These are phyloP conservation scores for Verbascum thapsus DNA, from an alignment of 257 asterid genomes.

Conservation along the genomic window DNA sequence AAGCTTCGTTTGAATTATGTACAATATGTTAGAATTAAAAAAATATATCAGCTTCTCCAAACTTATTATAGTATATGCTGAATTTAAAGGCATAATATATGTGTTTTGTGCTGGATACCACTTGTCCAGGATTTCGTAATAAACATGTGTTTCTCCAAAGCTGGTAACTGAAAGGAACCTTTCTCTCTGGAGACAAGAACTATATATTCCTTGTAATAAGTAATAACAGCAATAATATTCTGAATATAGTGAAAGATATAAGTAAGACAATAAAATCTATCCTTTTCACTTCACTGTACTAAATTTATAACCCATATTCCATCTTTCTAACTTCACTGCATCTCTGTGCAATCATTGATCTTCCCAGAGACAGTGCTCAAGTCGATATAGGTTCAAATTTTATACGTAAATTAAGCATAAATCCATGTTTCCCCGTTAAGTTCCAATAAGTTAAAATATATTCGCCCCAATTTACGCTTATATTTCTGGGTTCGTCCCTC, in stretches of 20 bases:
- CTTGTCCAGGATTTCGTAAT: too few species aligned
- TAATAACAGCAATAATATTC: constrained; percentile 10
- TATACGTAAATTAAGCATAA: too few species aligned
- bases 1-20: constrained; percentile 6
- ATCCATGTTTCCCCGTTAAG: too few species aligned
- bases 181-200: constrained; percentile 7
- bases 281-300: background rate
- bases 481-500: too few species aligned
- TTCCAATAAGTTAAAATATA: too few species aligned
- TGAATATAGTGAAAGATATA: background rate
- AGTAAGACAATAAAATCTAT: constrained; percentile 10
- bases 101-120: too few species aligned
- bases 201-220: constrained; percentile 2
- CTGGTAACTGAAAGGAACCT: background rate
- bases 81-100: constrained; percentile 32
- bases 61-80: constrained; percentile 30
- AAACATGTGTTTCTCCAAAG: background rate
- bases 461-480: too few species aligned
- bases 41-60: constrained; percentile 15
- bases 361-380: too few species aligned
- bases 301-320: background rate
- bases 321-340: background rate
- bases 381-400: too few species aligned
- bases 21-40: constrained; percentile 23
- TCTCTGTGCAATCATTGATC: too few species aligned